phyloP scores from a whole-genome alignment of 305 asterid genomes.

The Fraxinus albicans region DNA sequence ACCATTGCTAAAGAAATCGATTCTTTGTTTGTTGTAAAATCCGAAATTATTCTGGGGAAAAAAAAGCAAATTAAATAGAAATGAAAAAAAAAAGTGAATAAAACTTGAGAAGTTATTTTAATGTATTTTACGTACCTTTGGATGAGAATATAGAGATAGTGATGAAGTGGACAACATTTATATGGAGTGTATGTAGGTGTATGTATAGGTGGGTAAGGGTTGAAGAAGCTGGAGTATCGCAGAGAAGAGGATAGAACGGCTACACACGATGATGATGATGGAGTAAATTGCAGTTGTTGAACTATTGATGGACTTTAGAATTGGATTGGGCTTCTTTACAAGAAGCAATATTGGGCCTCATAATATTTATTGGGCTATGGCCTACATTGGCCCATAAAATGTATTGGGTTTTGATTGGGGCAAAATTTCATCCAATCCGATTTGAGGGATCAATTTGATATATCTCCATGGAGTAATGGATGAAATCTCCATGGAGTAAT shows the following conservation, averaged over 20 bases:
- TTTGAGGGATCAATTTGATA: too few species aligned
- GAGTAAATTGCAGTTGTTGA: not conserved
- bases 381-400: not conserved
- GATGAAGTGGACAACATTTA: conserved; percentile 59
- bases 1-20: conserved; percentile 19
- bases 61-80: not conserved
- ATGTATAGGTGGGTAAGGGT: not conserved
- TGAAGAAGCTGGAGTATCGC: not conserved
- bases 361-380: not conserved
- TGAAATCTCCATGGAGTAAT: too few species aligned
- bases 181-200: conserved; percentile 4
- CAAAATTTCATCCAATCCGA: too few species aligned
- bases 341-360: not conserved
- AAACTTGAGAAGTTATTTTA: not conserved
- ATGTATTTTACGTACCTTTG: conserved; percentile 37
- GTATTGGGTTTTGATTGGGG: too few species aligned
- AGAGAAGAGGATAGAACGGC: conserved; percentile 37
- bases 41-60: conserved; percentile 39
- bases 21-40: conserved; percentile 22
- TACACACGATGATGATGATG: conserved; percentile 20
- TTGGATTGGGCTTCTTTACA: not conserved
- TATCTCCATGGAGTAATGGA: too few species aligned
- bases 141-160: conserved; percentile 46
- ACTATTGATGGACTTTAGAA: not conserved
- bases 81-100: not conserved